phyloP scores from a whole-genome alignment of 768 basidiomycete species.

The Phlebiopsis flavidoalba region DNA sequence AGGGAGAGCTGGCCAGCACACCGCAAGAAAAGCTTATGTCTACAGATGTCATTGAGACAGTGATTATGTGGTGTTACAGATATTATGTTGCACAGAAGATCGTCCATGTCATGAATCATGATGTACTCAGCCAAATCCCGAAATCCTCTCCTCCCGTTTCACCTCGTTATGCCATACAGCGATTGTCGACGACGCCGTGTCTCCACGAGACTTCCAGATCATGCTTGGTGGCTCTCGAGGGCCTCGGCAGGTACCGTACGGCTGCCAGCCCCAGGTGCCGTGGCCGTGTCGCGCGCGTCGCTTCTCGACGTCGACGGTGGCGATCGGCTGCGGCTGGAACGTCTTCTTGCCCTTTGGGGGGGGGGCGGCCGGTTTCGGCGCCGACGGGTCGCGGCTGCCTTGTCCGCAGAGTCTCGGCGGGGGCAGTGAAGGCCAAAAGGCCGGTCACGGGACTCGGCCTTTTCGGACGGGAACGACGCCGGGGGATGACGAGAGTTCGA shows the following conservation, averaged over 20 bases:
- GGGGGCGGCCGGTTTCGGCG: slow-evolving; percentile 4
- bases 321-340: neutral
- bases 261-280: slow-evolving; percentile 6
- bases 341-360: slow-evolving; percentile 6
- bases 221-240: neutral
- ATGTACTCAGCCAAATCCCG: neutral
- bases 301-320: neutral
- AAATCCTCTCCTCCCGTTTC: neutral
- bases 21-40: neutral
- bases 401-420: neutral
- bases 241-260: neutral
- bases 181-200: neutral
- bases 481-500: slow-evolving; percentile 17
- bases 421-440: slow-evolving; percentile 13
- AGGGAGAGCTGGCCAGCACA: neutral
- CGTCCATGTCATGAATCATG: neutral
- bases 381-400: neutral
- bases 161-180: neutral
- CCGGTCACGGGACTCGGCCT: slow-evolving; percentile 12
- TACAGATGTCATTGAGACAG: neutral
- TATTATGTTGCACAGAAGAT: neutral
- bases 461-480: slow-evolving; percentile 12
- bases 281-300: neutral
- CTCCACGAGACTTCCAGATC: slow-evolving; percentile 5
- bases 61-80: neutral